Conservation (phyloP, 192 early-diverging fungal species). For the Chytriomyces confervae region DNA sequence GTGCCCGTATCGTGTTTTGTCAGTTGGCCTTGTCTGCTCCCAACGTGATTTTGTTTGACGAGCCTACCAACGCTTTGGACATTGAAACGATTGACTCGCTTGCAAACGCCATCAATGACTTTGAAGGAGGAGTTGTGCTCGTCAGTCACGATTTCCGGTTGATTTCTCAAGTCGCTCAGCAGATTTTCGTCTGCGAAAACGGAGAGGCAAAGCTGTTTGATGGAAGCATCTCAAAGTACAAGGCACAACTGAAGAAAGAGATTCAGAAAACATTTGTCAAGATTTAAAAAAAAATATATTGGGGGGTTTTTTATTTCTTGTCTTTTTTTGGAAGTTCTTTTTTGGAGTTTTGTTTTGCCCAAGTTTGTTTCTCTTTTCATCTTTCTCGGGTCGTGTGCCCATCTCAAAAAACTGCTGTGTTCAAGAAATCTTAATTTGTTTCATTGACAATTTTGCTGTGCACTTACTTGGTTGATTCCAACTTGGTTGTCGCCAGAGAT, state of each 20-base stretch:
- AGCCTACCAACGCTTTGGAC: slow-evolving; percentile 97
- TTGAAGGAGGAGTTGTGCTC: slow-evolving; percentile 94
- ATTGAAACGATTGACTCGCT: slow-evolving; percentile 90
- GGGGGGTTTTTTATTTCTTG: no score
- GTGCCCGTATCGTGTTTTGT: slow-evolving; percentile 95
- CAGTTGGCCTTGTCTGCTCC: slow-evolving; percentile 86
- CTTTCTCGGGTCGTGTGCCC: no score
- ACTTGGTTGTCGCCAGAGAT: no score
- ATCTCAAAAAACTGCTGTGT: no score
- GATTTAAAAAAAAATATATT: background rate
- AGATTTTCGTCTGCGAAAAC: slow-evolving; percentile 94
- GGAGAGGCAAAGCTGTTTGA: slow-evolving; percentile 74
- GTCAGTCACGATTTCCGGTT: slow-evolving; percentile 99
- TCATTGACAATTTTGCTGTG: no score
- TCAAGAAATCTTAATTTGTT: no score
- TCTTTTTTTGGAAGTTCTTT: no score
- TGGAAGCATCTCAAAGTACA: slow-evolving; percentile 89
- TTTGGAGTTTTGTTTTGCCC: no score
- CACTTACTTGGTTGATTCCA: no score
- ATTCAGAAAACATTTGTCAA: slow-evolving; percentile 49
- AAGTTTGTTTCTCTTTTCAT: no score
- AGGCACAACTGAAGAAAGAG: slow-evolving; percentile 84
- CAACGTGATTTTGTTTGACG: slow-evolving; percentile 96
- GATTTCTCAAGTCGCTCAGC: slow-evolving; percentile 91
- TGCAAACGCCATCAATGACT: slow-evolving; percentile 93